Base-by-base conservation (phyloP, 2,329 filamentous ascomycete species). In the Calycina herbarum region DNA sequence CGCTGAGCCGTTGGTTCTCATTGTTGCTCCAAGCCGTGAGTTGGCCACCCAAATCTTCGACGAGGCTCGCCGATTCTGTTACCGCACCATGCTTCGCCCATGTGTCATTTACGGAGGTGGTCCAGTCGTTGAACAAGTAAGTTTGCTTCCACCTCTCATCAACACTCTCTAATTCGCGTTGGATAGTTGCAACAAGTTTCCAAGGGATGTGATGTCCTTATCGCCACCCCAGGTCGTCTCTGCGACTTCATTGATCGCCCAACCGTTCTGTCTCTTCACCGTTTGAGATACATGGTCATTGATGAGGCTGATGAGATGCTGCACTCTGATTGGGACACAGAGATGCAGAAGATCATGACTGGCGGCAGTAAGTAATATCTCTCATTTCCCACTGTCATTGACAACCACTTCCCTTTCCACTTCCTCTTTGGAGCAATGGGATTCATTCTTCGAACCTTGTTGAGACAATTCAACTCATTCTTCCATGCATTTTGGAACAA, bases 251-350 rank as follows among this genome's bases (percentile, higher is more conserved):
- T 98, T 80, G 81, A 88, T 51, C 87, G 89, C 38, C 86, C 88
- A 0, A 78, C 88, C 17, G 74, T 90, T 15, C 79, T 97, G 1
- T 91, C 89, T 0, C 82, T 97, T 61, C 83, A 83, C 27, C 91
- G 94, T 51, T 84, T 97, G 67, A 89, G 89, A 78, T 95, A 89
- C 79, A 86, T 86, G 70, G 86, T 98, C 69, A 89, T 99, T 68
- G 95, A 98, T 67, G 95, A 99, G 76, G 95, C 95, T 0, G 95
- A 99, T 75, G 94, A 99, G 80, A 89, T 99, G 83, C 84, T 99
- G 0, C 83, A 89, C 0, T 76, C 82, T 1, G 91, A 94, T 73
- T 98, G 95, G 92, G 85, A 89, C 48, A 83, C 87, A 0, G 88
- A 94, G 3, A 83, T 98, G 67, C 83, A 83, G 56, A 87, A 86